A percentile compares a stretch with the other conserved stretches of the same genome.
These are phyloP conservation scores for Coniferiporia weirii DNA, from an alignment of 1,284 basidiomycete species.

Conservation along the genomic window DNA sequence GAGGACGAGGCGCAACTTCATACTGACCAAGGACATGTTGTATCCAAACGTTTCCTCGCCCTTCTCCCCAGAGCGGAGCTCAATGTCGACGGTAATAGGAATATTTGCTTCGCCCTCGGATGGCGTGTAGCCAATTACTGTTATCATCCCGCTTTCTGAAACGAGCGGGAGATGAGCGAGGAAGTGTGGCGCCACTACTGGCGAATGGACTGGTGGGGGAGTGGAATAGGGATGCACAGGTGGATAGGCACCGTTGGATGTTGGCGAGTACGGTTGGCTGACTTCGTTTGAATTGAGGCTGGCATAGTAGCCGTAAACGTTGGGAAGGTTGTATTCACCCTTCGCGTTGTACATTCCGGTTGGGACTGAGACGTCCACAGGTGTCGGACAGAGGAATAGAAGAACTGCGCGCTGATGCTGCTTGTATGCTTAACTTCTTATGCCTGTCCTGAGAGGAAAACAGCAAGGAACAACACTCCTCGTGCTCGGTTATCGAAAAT, in stretches of 20 bases:
- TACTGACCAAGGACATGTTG: not conserved
- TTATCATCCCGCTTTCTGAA: constrained; percentile 49
- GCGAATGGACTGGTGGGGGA: not conserved
- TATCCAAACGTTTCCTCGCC: constrained; percentile 37
- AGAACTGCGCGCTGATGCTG: too few species aligned
- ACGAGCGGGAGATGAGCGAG: constrained; percentile 19
- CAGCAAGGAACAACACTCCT: too few species aligned
- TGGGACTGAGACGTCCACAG: not conserved
- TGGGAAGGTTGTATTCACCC: not conserved
- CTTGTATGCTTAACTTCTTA: too few species aligned
- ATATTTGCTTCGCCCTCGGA: constrained; percentile 53
- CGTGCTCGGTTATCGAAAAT: too few species aligned
- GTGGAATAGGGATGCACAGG: not conserved
- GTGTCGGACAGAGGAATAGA: too few species aligned
- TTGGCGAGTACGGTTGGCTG: constrained; percentile 10
- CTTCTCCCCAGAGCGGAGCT: constrained; percentile 43
- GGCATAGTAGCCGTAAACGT: not conserved
- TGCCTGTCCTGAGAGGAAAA: too few species aligned
- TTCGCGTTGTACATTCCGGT: not conserved
- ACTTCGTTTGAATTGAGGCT: not conserved
- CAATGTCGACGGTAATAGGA: constrained; percentile 54
- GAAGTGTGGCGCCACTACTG: not conserved
- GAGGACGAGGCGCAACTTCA: constrained; percentile 58
- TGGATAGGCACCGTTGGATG: not conserved
- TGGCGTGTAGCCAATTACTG: constrained; percentile 55